Base-by-base conservation (phyloP, 1,284 basidiomycete genomes). In the Tetrapyrgos nigripes region DNA sequence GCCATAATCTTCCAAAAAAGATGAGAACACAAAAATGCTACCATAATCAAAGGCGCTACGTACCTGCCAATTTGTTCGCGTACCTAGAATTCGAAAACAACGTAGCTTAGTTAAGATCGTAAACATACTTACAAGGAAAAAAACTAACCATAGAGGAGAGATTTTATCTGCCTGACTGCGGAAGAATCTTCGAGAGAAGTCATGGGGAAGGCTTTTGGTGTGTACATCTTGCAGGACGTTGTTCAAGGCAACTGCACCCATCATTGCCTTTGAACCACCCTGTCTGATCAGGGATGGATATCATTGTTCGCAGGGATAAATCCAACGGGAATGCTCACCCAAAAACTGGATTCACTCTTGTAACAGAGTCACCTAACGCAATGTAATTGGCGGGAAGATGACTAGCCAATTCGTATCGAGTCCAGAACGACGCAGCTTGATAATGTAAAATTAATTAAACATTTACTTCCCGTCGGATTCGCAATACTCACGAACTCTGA, bases 341-440 rank as follows among this genome's bases (percentile, higher is more conserved):
- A 51, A 57, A 65, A 8, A 62, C 29, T 37, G 66, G 66, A 55
- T 65, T 62, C 5, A 64, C 53, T 13, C 51, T 27, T 5, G 54
- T 57, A 6, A 64, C 54, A 50, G 62, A 64, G 44, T 67, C 64
- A 17, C 66, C 66, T 6, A 64, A 35, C 19, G 66, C 64, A 48
- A 63, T 48, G 43, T 50, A 67, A 31, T 65, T 67, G 11, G 23
- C 26, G 1, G 62, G 64, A 26, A 66, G 56, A 44, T 63, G 60
- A 6, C 28, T 47, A n/a, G 59, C 55, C 33, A 23, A 50, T 43
- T 67, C 59, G 28, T 59, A 65, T 17, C 49, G 59, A 26, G 58
- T 60, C 46, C 61, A 65, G 6, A 57, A 50, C 19, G 57, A 53
- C 8, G 61, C 48, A 13, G 61, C 66, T 67, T 19, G 9, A 27